Evolutionary conservation across 768 basidiomycete species (phyloP).

Genomic region (Cubamyces sp.): DNA sequence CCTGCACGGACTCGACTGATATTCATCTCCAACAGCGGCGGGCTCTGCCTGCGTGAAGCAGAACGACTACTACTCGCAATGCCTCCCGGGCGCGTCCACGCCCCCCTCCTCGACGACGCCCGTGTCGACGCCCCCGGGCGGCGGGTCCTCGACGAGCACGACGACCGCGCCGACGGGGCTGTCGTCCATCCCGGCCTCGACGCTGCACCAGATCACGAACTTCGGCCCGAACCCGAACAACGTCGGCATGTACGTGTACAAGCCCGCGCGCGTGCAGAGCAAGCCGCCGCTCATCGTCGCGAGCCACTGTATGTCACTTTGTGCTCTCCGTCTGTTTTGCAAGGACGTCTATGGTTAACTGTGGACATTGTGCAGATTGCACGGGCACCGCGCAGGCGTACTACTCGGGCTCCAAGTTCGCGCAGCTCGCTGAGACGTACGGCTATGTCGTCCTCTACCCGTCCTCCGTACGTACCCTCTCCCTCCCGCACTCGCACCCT

Average conservation of each 20-base stretch:
- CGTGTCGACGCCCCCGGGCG: slow-evolving; percentile 4
- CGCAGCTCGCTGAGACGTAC: slow-evolving; percentile 49
- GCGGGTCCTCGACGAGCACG: not conserved
- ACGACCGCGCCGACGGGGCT: slow-evolving; percentile 15
- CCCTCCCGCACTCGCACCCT: not conserved
- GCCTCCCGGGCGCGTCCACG: slow-evolving; percentile 36
- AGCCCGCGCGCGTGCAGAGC: slow-evolving; percentile 23
- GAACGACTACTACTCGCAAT: slow-evolving; percentile 49
- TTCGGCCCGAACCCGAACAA: slow-evolving; percentile 58
- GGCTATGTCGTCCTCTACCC: slow-evolving; percentile 54
- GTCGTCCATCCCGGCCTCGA: slow-evolving; percentile 10
- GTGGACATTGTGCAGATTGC: slow-evolving; percentile 33
- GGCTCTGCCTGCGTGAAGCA: slow-evolving; percentile 40
- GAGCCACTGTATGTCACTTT: slow-evolving; percentile 37
- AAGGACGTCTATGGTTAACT: not conserved
- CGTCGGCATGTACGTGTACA: slow-evolving; percentile 46
- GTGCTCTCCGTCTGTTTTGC: not conserved
- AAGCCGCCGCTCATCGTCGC: slow-evolving; percentile 43
- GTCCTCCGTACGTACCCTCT: slow-evolving; percentile 25
- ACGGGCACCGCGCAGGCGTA: slow-evolving; percentile 54
- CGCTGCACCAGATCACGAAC: slow-evolving; percentile 39
- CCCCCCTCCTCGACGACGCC: not conserved
- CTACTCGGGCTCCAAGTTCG: slow-evolving; percentile 51
- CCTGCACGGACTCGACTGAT: slow-evolving; percentile 33
- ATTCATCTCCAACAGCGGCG: slow-evolving; percentile 23